Evolutionary conservation across 495 filamentous ascomycete species (phyloP), one percentile per base, ranked within the genome.

Genomic region (Hypoxylon crocopeplum): DNA sequence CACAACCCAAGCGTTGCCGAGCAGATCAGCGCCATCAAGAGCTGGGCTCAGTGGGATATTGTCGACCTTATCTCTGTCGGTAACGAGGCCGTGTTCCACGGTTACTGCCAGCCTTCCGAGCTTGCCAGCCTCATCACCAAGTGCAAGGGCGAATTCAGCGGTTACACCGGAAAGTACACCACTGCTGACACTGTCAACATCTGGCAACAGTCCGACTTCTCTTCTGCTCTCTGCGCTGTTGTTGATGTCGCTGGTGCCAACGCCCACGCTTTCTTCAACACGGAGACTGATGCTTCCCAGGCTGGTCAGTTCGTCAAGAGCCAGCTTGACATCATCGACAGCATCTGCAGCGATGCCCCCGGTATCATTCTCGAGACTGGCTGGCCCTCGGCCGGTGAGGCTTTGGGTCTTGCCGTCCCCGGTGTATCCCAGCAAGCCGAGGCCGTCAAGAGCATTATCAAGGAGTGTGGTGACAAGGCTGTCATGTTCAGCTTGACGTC

Each of bases 221-320:
- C 78, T 42, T 59, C 66, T 48, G 71, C 69, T 34, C 80, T 97
- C 45, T 97, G 93, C 82, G 55, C 59, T 34, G 82, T 75, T 59
- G 80, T 97, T 48, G 93, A 98, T 73, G 76, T 93, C 51, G 77
- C 89, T 27, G 89, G 88, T 73, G 81, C 80, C 72, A 96, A 96
- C 82, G 84, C 93, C 69, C 93, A 98, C 74, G 86, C 92, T 71
- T 98, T 88, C 87, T 98, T 97, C 88, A 92, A 95, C 83, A 58
- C 84, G 41, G 69, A 77, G 36, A 82, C 86, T 36, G 59, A 68
- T 48, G 81, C 92, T 41, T 62, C 64, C 2, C 47, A 82, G 38
- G 93, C 93, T 39, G 93, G 93, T 71, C 64, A 71, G 30, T 96
- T 96, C 73, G 86, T 90, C 54, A 69, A 74, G 34, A 49, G 71